Conservation (phyloP, 345 rosid species). For the Camelina neglecta region DNA sequence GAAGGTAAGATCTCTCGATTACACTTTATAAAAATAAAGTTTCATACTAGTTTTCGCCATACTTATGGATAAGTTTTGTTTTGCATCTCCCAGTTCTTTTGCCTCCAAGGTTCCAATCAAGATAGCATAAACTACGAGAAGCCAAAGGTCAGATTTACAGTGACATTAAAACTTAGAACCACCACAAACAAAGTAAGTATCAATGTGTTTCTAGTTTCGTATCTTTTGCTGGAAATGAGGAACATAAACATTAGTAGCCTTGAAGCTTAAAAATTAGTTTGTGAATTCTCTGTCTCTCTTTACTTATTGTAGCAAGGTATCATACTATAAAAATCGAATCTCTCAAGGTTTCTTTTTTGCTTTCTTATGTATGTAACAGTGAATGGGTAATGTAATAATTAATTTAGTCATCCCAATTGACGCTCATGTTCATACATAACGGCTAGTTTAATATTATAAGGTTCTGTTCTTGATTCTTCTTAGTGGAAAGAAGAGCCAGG, state of each 20-base stretch:
- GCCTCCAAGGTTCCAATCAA: slow-evolving; percentile 34
- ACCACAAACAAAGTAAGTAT: slow-evolving; percentile 19
- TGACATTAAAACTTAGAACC: slow-evolving; percentile 6
- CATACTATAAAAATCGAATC: slow-evolving; percentile 6
- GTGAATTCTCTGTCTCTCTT: slow-evolving; percentile 24
- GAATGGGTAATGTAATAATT: slow-evolving; percentile 36
- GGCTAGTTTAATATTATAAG: slow-evolving; percentile 31
- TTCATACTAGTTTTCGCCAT: not conserved
- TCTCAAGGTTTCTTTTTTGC: slow-evolving; percentile 30
- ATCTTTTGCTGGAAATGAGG: slow-evolving; percentile 23
- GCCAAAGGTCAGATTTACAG: slow-evolving; percentile 16
- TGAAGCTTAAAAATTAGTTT: slow-evolving; percentile 17
- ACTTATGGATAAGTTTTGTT: slow-evolving; percentile 1
- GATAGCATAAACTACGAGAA: slow-evolving; percentile 22
- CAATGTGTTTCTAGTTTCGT: slow-evolving; percentile 26
- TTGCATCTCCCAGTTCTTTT: slow-evolving; percentile 35
- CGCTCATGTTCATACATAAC: slow-evolving; percentile 34
- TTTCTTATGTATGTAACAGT: slow-evolving; percentile 13
- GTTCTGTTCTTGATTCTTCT: slow-evolving; percentile 23
- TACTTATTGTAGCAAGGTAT: slow-evolving; percentile 18
- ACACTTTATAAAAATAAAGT: not conserved
- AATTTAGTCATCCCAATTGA: slow-evolving; percentile 22
- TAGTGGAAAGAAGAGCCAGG: slow-evolving; percentile 36
- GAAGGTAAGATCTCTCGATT: slow-evolving; percentile 56
- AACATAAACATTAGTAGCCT: slow-evolving; percentile 18